A percentile compares a stretch with the other conserved stretches of the same genome.
phyloP scores from a whole-genome alignment of 805 yeast genomes.

The Saturnispora kantuleensis region DNA sequence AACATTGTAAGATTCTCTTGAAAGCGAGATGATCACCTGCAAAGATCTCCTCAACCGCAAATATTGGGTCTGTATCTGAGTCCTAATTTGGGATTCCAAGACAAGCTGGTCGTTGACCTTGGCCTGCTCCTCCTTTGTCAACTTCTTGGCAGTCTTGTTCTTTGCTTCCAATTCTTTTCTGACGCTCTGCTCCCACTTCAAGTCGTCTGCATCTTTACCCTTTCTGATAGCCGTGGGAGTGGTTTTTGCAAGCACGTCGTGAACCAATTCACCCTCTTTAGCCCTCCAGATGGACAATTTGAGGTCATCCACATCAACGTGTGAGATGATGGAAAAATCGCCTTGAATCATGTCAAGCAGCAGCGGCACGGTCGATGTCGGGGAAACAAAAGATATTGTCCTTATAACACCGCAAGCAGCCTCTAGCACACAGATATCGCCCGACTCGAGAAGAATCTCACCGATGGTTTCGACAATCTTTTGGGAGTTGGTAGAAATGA shows the following conservation, averaged over 20 bases:
- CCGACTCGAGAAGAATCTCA: constrained; percentile 10
- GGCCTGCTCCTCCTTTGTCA: constrained; percentile 67
- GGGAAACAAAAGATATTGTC: constrained; percentile 47
- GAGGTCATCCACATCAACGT: constrained; percentile 35
- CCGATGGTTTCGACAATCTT: constrained; percentile 21
- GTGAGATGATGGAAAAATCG: constrained; percentile 31
- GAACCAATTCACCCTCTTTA: constrained; percentile 57
- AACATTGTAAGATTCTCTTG: constrained; percentile 36
- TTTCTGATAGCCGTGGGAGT: constrained; percentile 43
- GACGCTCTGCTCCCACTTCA: constrained; percentile 82
- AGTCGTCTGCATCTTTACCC: constrained; percentile 73
- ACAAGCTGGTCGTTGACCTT: constrained; percentile 52
- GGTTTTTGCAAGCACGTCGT: constrained; percentile 44
- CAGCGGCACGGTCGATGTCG: constrained; percentile 44
- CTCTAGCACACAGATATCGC: constrained; percentile 27
- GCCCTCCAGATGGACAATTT: constrained; percentile 60
- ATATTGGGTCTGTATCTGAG: constrained; percentile 31
- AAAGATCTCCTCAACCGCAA: constrained; percentile 38
- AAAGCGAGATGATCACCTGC: constrained; percentile 43
- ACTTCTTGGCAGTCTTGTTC: constrained; percentile 35
- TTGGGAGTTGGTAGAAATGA: constrained; percentile 29
- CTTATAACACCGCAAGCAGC: constrained; percentile 43
- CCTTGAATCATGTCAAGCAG: constrained; percentile 33
- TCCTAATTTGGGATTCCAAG: constrained; percentile 51
- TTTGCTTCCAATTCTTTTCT: constrained; percentile 63